Evolutionary conservation across 2,329 filamentous ascomycete genomes (phyloP).

Genomic region (Colletotrichum kahawae): DNA sequence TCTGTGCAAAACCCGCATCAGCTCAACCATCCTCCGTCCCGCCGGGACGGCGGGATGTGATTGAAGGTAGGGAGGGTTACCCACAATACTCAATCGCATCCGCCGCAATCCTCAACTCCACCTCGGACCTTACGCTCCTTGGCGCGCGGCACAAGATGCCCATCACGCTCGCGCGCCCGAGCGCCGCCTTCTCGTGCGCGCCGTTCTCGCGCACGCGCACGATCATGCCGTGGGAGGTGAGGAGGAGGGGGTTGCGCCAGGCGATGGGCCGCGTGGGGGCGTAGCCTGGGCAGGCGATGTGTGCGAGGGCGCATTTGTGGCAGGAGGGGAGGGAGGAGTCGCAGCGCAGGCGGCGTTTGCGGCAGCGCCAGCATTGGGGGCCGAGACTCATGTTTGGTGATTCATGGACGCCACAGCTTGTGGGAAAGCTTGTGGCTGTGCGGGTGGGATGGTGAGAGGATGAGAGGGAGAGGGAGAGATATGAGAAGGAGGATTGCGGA

Average conservation of each 20-base stretch:
- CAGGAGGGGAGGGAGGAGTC: conserved; percentile 1
- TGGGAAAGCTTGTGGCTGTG: not conserved
- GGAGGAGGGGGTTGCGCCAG: not conserved
- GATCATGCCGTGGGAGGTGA: not conserved
- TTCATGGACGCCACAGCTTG: not conserved
- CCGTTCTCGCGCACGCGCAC: not conserved
- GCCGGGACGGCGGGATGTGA: not conserved
- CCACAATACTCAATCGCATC: conserved; percentile 1
- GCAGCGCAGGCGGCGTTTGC: not conserved
- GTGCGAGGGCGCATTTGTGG: not conserved
- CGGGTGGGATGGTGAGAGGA: not conserved
- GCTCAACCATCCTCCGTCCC: not conserved
- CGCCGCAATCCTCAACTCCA: not conserved
- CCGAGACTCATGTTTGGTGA: not conserved
- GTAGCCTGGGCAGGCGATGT: not conserved
- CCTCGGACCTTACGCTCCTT: not conserved
- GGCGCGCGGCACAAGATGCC: not conserved
- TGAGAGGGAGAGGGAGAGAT: too few relatives aligned
- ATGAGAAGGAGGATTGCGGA: not conserved
- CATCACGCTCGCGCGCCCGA: not conserved
- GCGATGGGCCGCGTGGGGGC: not conserved
- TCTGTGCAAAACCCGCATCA: not conserved
- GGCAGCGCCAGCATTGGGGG: conserved; percentile 5
- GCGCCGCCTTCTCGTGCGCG: not conserved
- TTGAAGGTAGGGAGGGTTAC: not conserved